Conservation (phyloP, 225 moss, liverwort and hornwort genomes). For the Pseudoscleropodium purum region DNA sequence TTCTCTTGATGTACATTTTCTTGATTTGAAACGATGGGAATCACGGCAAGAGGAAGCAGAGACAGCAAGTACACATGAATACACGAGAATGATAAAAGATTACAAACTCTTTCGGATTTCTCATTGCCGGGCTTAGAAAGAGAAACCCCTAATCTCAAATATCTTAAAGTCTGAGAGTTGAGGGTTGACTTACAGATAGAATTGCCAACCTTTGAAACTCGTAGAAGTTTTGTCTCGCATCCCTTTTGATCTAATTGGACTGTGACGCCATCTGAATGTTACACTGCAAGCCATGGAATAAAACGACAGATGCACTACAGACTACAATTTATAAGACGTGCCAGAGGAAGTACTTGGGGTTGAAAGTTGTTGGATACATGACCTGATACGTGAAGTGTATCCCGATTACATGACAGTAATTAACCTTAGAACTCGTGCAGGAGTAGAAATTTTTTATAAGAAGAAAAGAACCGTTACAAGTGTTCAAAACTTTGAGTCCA, state of each 20-base stretch:
- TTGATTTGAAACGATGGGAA: conserved; percentile 1
- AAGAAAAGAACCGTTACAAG: not conserved
- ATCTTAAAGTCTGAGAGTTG: not conserved
- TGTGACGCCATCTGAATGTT: not conserved
- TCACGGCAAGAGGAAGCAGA: not conserved
- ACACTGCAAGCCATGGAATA: not conserved
- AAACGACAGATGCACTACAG: not conserved
- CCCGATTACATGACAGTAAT: not conserved
- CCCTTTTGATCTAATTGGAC: not conserved
- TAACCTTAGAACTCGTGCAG: not conserved
- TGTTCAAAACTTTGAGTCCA: not conserved
- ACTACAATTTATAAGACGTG: not conserved
- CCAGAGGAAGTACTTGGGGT: not conserved
- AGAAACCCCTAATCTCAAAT: not conserved
- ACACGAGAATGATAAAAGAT: not conserved
- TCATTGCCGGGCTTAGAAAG: not conserved
- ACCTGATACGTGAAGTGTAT: not conserved
- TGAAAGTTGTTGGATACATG: not conserved
- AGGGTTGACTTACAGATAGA: not conserved
- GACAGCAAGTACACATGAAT: not conserved
- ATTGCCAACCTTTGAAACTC: not conserved
- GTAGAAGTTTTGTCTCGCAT: not conserved
- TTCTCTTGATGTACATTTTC: conserved; percentile 7
- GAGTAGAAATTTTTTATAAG: not conserved
- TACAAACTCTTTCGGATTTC: not conserved